Evolutionary conservation across 257 asterid genomes (phyloP).

Genomic region (Echium plantagineum): DNA sequence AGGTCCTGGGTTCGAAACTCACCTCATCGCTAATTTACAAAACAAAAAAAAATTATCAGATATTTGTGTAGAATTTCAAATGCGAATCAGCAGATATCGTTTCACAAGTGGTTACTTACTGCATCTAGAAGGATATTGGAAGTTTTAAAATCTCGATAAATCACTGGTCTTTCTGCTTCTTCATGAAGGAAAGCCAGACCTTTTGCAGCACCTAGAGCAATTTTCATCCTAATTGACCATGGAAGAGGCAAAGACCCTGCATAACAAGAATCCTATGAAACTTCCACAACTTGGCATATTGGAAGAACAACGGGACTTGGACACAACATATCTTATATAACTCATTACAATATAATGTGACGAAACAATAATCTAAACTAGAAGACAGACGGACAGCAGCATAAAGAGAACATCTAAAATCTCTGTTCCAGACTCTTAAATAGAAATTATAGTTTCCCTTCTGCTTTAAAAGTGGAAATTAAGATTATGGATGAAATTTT

Average conservation of each 20-base stretch:
- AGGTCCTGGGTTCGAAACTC: too few relatives aligned
- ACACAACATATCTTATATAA: too few relatives aligned
- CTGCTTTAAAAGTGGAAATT: too few relatives aligned
- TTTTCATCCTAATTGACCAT: slow-evolving; percentile 95
- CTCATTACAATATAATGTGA: too few relatives aligned
- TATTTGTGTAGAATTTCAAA: not conserved
- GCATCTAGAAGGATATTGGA: slow-evolving; percentile 90
- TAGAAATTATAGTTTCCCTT: too few relatives aligned
- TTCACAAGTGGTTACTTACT: slow-evolving; percentile 34
- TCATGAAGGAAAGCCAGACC: slow-evolving; percentile 96
- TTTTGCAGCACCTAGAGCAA: slow-evolving; percentile 92
- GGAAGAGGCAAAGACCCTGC: slow-evolving; percentile 95
- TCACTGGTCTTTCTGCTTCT: slow-evolving; percentile 94
- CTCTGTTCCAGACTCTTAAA: too few relatives aligned
- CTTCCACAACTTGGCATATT: not conserved
- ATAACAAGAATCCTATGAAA: not conserved
- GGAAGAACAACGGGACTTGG: too few relatives aligned
- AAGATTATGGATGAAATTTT: too few relatives aligned
- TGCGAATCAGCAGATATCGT: not conserved
- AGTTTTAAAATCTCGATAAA: slow-evolving; percentile 96
- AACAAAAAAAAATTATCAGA: slow-evolving; percentile 11
- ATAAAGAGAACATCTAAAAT: too few relatives aligned
- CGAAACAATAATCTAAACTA: too few relatives aligned
- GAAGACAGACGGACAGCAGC: too few relatives aligned
- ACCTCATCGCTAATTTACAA: too few relatives aligned